These are phyloP conservation scores for Gossypium australe DNA, from an alignment of 345 rosid species.

Conservation along the genomic window DNA sequence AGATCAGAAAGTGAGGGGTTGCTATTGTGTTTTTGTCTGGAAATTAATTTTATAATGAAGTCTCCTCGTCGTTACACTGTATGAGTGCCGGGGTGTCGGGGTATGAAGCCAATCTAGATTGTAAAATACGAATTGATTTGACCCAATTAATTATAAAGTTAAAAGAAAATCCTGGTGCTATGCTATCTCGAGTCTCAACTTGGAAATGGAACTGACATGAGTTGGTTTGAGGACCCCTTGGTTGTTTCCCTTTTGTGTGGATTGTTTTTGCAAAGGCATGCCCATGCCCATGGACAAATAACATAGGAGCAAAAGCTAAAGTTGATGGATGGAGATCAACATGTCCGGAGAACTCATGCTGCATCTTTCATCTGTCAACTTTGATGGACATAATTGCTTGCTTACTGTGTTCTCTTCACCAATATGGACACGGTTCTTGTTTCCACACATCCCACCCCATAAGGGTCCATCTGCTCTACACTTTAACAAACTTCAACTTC, in stretches of 20 bases:
- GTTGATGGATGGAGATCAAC: background rate
- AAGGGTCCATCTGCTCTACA: too few species aligned
- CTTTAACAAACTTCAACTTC: too few species aligned
- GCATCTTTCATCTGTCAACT: background rate
- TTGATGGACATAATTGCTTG: background rate
- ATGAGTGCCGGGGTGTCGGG: conserved; percentile 23
- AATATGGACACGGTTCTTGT: background rate
- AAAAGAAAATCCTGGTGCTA: too few species aligned
- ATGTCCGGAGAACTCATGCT: background rate
- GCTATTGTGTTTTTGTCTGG: conserved; percentile 23
- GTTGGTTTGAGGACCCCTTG: conserved; percentile 4
- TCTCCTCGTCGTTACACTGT: conserved; percentile 11
- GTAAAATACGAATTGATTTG: background rate
- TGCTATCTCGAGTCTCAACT: background rate
- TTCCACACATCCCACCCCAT: background rate
- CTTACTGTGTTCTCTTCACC: background rate
- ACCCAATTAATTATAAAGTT: background rate
- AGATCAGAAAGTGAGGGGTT: background rate
- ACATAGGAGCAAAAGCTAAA: background rate
- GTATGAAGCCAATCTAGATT: background rate
- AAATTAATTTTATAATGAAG: background rate
- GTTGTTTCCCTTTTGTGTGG: conserved; percentile 16
- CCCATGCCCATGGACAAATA: background rate
- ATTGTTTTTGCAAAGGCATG: background rate
- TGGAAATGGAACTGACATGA: conserved; percentile 13